phyloP scores from a whole-genome alignment of 2,329 filamentous ascomycete species.

The Beauveria bassiana region DNA sequence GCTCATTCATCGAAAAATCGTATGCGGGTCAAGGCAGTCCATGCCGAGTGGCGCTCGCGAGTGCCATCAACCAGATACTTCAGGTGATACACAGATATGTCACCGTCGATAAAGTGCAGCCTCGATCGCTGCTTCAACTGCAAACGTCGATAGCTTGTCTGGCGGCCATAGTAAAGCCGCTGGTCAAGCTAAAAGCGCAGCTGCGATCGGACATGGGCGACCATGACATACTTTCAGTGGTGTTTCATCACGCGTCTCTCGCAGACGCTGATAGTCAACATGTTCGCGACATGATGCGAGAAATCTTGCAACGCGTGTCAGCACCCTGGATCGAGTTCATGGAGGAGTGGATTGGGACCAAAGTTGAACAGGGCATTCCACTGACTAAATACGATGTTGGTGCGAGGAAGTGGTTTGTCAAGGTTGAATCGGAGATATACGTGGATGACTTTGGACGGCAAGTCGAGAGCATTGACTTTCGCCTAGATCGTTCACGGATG shows the following conservation, averaged over 20 bases:
- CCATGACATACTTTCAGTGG: slow-evolving; percentile 51
- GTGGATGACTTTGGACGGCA: slow-evolving; percentile 53
- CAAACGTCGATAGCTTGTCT: slow-evolving; percentile 41
- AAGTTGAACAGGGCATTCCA: slow-evolving; percentile 46
- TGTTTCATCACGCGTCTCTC: slow-evolving; percentile 55
- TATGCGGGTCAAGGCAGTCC: slow-evolving; percentile 37
- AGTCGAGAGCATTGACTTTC: slow-evolving; percentile 50
- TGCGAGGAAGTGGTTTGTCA: slow-evolving; percentile 51
- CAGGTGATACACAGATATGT: slow-evolving; percentile 42
- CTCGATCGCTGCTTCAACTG: slow-evolving; percentile 44
- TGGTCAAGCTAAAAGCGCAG: slow-evolving; percentile 42
- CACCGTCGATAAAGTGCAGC: slow-evolving; percentile 32
- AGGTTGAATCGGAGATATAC: slow-evolving; percentile 45
- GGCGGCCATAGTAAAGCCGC: slow-evolving; percentile 40
- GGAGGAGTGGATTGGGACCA: slow-evolving; percentile 68
- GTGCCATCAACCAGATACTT: slow-evolving; percentile 40
- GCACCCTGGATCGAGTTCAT: slow-evolving; percentile 60
- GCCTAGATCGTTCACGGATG: slow-evolving; percentile 57
- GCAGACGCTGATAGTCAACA: slow-evolving; percentile 56
- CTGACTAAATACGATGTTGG: slow-evolving; percentile 39
- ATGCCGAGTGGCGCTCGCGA: slow-evolving; percentile 44
- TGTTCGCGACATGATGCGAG: slow-evolving; percentile 56
- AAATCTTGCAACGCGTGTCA: slow-evolving; percentile 56
- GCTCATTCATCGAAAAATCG: slow-evolving; percentile 37
- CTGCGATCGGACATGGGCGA: slow-evolving; percentile 42